These are phyloP conservation scores for Claviceps digitariae DNA, from an alignment of 2,329 filamentous ascomycete genomes.

Conservation along the genomic window DNA sequence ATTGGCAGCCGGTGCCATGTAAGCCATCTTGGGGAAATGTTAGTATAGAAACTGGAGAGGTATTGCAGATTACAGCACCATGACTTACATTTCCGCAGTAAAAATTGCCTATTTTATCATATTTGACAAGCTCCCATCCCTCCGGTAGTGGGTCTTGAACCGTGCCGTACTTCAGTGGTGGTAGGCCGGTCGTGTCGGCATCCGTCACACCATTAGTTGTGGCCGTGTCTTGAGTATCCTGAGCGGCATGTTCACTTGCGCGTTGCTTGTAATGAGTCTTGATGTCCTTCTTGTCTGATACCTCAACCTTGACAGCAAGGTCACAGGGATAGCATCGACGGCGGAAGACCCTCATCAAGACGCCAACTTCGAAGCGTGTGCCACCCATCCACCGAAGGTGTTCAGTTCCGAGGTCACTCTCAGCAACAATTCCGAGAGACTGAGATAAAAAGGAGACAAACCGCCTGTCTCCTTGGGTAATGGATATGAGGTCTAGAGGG, in stretches of 20 bases:
- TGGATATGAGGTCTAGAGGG: slow-evolving; percentile 70
- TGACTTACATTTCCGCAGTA: slow-evolving; percentile 70
- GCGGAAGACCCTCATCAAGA: slow-evolving; percentile 61
- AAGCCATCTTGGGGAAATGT: slow-evolving; percentile 53
- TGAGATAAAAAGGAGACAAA: slow-evolving; percentile 85
- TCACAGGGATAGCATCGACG: slow-evolving; percentile 81
- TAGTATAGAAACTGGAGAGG: slow-evolving; percentile 1
- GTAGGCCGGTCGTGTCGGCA: slow-evolving; percentile 42
- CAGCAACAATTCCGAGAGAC: slow-evolving; percentile 77
- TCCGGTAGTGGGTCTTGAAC: slow-evolving; percentile 61
- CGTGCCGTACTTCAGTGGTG: slow-evolving; percentile 65
- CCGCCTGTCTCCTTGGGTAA: slow-evolving; percentile 67
- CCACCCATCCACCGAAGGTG: slow-evolving; percentile 86
- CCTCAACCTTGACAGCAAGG: slow-evolving; percentile 70
- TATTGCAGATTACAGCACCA: background rate
- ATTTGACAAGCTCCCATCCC: slow-evolving; percentile 61
- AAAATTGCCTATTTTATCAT: slow-evolving; percentile 77
- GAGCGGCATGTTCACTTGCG: slow-evolving; percentile 18
- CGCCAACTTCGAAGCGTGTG: slow-evolving; percentile 71
- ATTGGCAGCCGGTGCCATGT: slow-evolving; percentile 74
- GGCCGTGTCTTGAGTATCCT: background rate
- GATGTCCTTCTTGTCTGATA: slow-evolving; percentile 61
- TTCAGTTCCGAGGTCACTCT: slow-evolving; percentile 81
- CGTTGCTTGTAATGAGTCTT: slow-evolving; percentile 55
- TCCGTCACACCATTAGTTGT: background rate